These are phyloP conservation scores for Aethionema arabicum DNA, from an alignment of 345 rosid species.

Conservation along the genomic window DNA sequence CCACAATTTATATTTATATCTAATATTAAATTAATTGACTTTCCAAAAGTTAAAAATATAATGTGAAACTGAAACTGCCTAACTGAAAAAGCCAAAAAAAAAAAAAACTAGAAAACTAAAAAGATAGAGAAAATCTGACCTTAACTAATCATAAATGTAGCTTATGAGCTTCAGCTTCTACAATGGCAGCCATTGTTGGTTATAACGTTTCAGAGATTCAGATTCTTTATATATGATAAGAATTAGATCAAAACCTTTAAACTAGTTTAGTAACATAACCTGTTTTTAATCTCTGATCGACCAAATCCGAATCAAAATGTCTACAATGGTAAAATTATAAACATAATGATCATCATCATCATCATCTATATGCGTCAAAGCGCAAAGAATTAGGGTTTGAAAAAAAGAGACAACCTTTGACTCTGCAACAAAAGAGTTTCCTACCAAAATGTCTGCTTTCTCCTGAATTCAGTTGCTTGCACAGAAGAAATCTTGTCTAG, in stretches of 20 bases:
- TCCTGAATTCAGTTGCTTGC: constrained; percentile 53
- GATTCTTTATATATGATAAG: background rate
- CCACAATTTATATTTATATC: too few species aligned
- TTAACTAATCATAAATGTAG: too few species aligned
- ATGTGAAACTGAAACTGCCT: too few species aligned
- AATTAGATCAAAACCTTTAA: constrained; percentile 8
- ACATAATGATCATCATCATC: constrained; percentile 12
- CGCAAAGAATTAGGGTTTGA: constrained; percentile 19
- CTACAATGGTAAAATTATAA: background rate
- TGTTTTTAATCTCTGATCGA: constrained; percentile 12
- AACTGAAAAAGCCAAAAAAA: too few species aligned
- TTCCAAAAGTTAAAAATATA: too few species aligned
- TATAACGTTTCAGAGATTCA: background rate
- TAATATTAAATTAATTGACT: too few species aligned
- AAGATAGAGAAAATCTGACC: too few species aligned
- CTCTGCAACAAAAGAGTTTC: constrained; percentile 8
- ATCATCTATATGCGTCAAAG: constrained; percentile 15
- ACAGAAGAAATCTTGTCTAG: constrained; percentile 45
- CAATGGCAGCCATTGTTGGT: too few species aligned
- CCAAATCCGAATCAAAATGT: constrained; percentile 18
- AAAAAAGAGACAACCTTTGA: constrained; percentile 22
- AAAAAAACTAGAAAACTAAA: too few species aligned
- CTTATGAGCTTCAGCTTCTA: too few species aligned
- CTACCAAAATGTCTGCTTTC: constrained; percentile 18
- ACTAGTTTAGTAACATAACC: constrained; percentile 15